phyloP scores from a whole-genome alignment of 2,329 filamentous ascomycete genomes.

The Samsoniella hepiali region DNA sequence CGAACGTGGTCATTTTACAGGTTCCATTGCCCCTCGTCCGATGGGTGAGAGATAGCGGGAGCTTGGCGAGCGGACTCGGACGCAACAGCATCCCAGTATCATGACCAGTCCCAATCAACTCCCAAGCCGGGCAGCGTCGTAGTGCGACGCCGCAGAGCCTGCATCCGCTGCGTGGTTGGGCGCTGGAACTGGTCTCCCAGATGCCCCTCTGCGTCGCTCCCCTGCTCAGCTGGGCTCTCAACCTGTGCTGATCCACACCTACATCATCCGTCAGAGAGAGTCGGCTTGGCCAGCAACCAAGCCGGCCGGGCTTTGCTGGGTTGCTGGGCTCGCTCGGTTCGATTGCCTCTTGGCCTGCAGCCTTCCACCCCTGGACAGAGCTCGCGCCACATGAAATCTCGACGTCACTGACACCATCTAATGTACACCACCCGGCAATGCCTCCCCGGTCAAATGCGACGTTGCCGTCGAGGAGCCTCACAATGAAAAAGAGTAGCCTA shows the following conservation, averaged over 20 bases:
- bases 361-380: slow-evolving; percentile 1
- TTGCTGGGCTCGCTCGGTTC: background rate
- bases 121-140: no score
- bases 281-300: background rate
- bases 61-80: background rate
- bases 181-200: background rate
- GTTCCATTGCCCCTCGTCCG: background rate
- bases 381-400: slow-evolving; percentile 10
- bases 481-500: background rate
- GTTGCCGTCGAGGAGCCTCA: background rate
- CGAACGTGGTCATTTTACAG: background rate
- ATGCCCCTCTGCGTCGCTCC: slow-evolving; percentile 2
- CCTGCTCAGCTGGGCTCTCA: slow-evolving; percentile 15
- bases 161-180: background rate
- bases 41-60: background rate
- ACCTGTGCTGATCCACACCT: slow-evolving; percentile 8
- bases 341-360: slow-evolving; percentile 5
- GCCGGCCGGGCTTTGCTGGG: background rate
- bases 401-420: slow-evolving; percentile 7
- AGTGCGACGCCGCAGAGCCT: background rate
- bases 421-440: slow-evolving; percentile 7
- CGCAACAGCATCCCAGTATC: background rate
- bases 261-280: background rate
- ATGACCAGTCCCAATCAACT: no score
- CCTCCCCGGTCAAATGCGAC: background rate